phyloP scores from a whole-genome alignment of 2,329 filamentous ascomycete species.

The Calonectria hongkongensis region DNA sequence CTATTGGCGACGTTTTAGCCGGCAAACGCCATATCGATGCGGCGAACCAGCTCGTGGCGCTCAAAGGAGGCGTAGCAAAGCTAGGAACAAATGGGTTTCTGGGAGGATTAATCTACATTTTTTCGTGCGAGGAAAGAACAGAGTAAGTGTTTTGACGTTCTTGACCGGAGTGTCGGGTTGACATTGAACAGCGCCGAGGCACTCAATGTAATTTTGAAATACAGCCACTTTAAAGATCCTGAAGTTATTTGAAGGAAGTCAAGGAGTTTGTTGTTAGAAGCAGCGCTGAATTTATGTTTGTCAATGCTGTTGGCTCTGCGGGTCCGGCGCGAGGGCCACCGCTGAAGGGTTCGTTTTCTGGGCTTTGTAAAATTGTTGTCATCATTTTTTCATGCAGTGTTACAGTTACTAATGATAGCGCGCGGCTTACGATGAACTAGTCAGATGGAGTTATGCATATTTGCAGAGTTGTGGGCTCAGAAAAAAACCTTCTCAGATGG shows the following conservation, averaged over 20 bases:
- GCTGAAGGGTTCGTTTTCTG: no score
- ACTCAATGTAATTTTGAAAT: not conserved
- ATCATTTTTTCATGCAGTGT: no score
- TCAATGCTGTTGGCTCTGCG: no score
- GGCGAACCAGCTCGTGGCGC: slow-evolving; percentile 2
- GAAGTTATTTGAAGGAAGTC: not conserved
- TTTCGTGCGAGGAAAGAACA: not conserved
- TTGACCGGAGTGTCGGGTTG: not conserved
- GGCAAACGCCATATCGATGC: slow-evolving; percentile 8
- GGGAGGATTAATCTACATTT: not conserved
- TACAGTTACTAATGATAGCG: no score
- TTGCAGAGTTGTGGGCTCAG: no score
- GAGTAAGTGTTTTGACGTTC: not conserved
- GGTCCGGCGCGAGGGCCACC: no score
- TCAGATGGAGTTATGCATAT: no score
- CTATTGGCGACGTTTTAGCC: slow-evolving; percentile 4
- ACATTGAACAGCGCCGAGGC: not conserved
- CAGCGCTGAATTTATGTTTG: no score
- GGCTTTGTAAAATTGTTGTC: no score
- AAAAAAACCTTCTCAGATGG: no score
- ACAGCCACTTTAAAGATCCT: slow-evolving; percentile 3
- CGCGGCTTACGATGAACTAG: no score
- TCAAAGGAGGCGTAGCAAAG: not conserved
- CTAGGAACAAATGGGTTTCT: slow-evolving; percentile 13
- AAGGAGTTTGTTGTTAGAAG: not conserved